Evolutionary conservation across 129 eudicot species (phyloP).

Genomic region (Pulicaria dysenterica): DNA sequence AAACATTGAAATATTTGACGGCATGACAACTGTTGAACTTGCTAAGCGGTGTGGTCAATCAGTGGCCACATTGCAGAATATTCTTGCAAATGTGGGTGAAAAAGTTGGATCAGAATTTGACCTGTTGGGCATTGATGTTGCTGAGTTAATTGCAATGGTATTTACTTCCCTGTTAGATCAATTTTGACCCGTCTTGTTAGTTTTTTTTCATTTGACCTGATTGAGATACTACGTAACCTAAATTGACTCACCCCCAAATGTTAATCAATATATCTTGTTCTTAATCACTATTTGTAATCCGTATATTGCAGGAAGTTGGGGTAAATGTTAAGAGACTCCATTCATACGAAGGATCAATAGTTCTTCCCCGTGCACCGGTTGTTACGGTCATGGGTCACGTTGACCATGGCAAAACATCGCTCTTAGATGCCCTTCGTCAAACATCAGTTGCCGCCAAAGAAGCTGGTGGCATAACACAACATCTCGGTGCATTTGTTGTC

Average conservation of each 20-base stretch:
- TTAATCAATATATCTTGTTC: neutral
- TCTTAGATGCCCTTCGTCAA: constrained; percentile 77
- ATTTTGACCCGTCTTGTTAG: neutral
- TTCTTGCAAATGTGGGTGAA: constrained; percentile 77
- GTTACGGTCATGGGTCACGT: constrained; percentile 97
- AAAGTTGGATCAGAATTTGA: constrained; percentile 83
- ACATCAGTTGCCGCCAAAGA: constrained; percentile 80
- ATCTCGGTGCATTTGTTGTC: constrained; percentile 86
- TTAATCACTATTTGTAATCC: neutral
- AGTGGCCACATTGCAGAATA: constrained; percentile 54
- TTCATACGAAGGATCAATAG: constrained; percentile 55
- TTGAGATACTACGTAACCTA: neutral
- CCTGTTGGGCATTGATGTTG: constrained; percentile 71
- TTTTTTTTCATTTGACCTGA: neutral
- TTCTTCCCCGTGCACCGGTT: constrained; percentile 78
- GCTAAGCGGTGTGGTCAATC: constrained; percentile 79
- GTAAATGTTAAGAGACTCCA: constrained; percentile 63
- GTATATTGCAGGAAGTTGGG: constrained; percentile 72
- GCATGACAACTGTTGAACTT: constrained; percentile 79
- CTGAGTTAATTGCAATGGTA: constrained; percentile 96
- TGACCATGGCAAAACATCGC: constrained; percentile 90
- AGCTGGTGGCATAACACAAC: constrained; percentile 96
- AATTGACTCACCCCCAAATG: neutral
- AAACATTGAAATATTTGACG: constrained; percentile 86
- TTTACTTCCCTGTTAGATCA: neutral